These are phyloP conservation scores for Candida tallmaniae DNA, from an alignment of 805 yeast genomes.

Conservation along the genomic window DNA sequence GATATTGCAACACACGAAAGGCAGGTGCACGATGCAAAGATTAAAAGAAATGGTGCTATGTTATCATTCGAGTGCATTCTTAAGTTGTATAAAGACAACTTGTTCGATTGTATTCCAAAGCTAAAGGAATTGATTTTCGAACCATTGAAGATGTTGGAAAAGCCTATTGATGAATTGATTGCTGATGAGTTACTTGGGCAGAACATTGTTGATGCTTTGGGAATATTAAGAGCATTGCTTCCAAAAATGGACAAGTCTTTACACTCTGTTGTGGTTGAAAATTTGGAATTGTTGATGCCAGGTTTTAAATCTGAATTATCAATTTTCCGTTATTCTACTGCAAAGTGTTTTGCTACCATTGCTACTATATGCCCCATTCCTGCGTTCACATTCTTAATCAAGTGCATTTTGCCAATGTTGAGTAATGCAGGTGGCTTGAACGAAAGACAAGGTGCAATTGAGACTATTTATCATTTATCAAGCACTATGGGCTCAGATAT, in stretches of 20 bases:
- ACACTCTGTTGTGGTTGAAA: constrained; percentile 44
- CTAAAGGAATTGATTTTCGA: constrained; percentile 61
- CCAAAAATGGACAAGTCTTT: constrained; percentile 53
- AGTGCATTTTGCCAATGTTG: constrained; percentile 71
- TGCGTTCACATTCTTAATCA: constrained; percentile 78
- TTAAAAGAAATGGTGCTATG: constrained; percentile 83
- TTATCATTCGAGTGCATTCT: constrained; percentile 61
- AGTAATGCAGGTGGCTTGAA: constrained; percentile 65
- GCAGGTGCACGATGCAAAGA: constrained; percentile 66
- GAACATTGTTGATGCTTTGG: constrained; percentile 77
- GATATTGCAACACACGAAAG: constrained; percentile 58
- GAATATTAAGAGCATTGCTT: constrained; percentile 69
- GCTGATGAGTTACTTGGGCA: constrained; percentile 61
- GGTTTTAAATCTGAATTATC: constrained; percentile 65
- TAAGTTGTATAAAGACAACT: constrained; percentile 43
- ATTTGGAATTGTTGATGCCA: constrained; percentile 43
- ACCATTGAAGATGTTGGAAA: constrained; percentile 46
- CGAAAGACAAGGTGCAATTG: constrained; percentile 91
- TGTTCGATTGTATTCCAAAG: constrained; percentile 64
- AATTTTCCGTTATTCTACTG: constrained; percentile 84
- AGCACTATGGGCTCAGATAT: constrained; percentile 82
- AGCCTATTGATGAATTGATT: constrained; percentile 20
- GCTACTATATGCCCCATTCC: constrained; percentile 64
- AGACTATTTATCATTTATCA: constrained; percentile 82
- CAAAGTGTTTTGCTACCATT: constrained; percentile 81